Evolutionary conservation across 345 rosid species (phyloP).

Genomic region (Euclidium syriacum): DNA sequence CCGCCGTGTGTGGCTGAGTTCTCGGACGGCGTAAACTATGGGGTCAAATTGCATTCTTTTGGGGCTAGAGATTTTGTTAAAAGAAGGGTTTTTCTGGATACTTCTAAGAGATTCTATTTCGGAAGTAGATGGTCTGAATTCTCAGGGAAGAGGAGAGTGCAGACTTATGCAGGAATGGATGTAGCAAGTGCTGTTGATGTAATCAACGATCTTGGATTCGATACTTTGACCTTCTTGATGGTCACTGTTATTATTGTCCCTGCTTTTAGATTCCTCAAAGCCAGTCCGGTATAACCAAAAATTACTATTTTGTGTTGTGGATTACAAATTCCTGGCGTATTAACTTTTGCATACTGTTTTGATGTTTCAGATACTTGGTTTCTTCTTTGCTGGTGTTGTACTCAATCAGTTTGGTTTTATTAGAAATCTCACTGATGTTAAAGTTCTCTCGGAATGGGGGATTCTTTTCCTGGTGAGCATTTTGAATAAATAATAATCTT

Average conservation of each 20-base stretch:
- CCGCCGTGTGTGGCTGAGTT: conserved; percentile 22
- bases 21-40: conserved; percentile 22
- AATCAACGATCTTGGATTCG: conserved; percentile 89
- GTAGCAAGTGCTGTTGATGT: conserved; percentile 84
- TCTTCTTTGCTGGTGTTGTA: conserved; percentile 93
- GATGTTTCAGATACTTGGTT: conserved; percentile 82
- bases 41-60: conserved; percentile 30
- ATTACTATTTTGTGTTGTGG: conserved; percentile 1
- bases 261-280: conserved; percentile 69
- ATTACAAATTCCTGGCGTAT: not conserved
- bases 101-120: conserved; percentile 31
- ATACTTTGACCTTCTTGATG: conserved; percentile 86
- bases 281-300: conserved; percentile 77
- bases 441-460: conserved; percentile 97
- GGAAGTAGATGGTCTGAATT: conserved; percentile 30
- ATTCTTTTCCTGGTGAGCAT: conserved; percentile 86
- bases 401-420: conserved; percentile 89
- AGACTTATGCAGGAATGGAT: conserved; percentile 45
- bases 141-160: conserved; percentile 36
- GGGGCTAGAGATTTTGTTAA: conserved; percentile 29
- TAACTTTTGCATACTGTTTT: not conserved
- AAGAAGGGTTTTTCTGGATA: conserved; percentile 27
- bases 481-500: not conserved
- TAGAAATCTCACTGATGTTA: conserved; percentile 88
- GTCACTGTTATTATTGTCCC: conserved; percentile 94